Evolutionary conservation across 2,329 filamentous ascomycete species (phyloP), one percentile per base, ranked within the genome.

Genomic region (Teratosphaeria epicoccoides): DNA sequence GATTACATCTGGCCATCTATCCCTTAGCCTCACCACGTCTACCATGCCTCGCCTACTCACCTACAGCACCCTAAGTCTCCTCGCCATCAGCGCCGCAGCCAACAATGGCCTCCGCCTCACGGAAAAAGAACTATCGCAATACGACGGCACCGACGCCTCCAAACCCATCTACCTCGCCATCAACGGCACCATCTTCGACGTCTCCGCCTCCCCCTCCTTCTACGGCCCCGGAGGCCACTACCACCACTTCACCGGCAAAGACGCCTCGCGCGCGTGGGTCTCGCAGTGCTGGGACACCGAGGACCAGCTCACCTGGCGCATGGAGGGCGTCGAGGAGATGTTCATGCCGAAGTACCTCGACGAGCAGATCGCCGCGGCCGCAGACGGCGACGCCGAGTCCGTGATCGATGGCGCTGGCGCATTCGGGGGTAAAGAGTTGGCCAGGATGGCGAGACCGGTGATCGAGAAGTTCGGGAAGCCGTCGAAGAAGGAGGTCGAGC

Each of bases 181-280:
- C 51, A 61, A 64, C 53, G 57, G 59, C 53, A 63, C 59, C 29
- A 61, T 66, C 53, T 64, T 61, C 56, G 63, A 66, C 55, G 63
- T 66, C 47, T 61, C 61, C 12, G 54, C 58, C 45, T 52, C 47
- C 2, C 63, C 59, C 14, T 49, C 53, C 47, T 64, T 65, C 57
- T 66, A 66, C 56, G 63, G 63, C 22, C 63, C 63, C 1, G 58
- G 61, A 12, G 63, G 63, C 4, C 59, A 60, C 48, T 66, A 66
- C 56, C 47, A 59, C 43, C 60, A 63, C 50, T 64, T 66, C 50
- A 58, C 59, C 22, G 63, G 62, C 29, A 53, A 56, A 44, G 63
- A 66, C 47, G 63, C 63, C 5, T 59, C 63, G 4, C 57, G 63
- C 45, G 61, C 61, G 37, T 66, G 61, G 61, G 53, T 66, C 2